These are phyloP conservation scores for Kalmanozyma brasiliensis DNA, from an alignment of 1,284 basidiomycete species.

Conservation along the genomic window DNA sequence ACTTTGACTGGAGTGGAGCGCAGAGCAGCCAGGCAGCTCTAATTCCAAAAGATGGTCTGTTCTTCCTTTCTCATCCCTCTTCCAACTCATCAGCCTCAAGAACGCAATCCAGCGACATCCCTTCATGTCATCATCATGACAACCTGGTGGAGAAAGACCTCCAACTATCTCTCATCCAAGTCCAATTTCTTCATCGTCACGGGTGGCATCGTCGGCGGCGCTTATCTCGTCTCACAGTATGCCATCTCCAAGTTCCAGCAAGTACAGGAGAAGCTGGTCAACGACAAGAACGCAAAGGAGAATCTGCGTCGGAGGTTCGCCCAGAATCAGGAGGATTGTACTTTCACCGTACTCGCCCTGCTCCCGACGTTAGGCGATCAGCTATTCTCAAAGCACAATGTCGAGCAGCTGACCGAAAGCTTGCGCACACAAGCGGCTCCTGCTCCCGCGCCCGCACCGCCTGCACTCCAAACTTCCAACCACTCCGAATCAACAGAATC, in stretches of 20 bases:
- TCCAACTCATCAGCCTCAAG: background rate
- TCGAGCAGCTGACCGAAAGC: slow-evolving; percentile 80
- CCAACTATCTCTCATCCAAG: slow-evolving; percentile 42
- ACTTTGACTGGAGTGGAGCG: background rate
- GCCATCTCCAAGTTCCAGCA: slow-evolving; percentile 77
- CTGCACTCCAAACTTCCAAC: slow-evolving; percentile 58
- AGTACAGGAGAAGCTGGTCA: slow-evolving; percentile 75
- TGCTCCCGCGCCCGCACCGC: slow-evolving; percentile 1
- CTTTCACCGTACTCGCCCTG: slow-evolving; percentile 82
- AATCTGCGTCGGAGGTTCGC: slow-evolving; percentile 80
- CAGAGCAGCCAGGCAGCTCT: background rate
- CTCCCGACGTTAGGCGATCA: slow-evolving; percentile 80
- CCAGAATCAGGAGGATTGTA: slow-evolving; percentile 83
- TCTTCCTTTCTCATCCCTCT: slow-evolving; percentile 5
- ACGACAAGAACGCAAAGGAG: slow-evolving; percentile 77
- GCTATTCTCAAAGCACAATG: slow-evolving; percentile 81
- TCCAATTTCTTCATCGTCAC: slow-evolving; percentile 62
- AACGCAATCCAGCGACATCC: background rate
- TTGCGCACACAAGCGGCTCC: slow-evolving; percentile 69
- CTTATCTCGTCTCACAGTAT: slow-evolving; percentile 78
- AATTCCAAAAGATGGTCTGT: background rate
- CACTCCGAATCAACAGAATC: slow-evolving; percentile 10
- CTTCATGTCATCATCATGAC: slow-evolving; percentile 32
- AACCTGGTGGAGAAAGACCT: slow-evolving; percentile 45
- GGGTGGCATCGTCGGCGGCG: slow-evolving; percentile 73